Conservation (phyloP, 2,329 filamentous ascomycete genomes). For the Diaporthe ilicicola region DNA sequence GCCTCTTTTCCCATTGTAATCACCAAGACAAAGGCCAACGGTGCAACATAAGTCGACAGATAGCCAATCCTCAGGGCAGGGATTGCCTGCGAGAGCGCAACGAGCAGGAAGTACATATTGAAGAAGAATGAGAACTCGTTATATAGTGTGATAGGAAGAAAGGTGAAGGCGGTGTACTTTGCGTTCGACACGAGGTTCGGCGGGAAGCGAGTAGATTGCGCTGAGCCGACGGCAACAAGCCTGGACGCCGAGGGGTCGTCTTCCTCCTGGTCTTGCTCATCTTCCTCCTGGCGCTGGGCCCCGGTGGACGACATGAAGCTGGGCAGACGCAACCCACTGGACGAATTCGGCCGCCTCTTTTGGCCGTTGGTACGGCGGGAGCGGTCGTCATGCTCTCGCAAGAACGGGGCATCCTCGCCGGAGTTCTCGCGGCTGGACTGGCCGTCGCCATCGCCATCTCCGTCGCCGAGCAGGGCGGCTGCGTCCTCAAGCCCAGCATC, state of each 20-base stretch:
- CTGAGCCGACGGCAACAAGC: slow-evolving; percentile 77
- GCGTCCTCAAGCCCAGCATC: slow-evolving; percentile 72
- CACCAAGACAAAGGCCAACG: slow-evolving; percentile 87
- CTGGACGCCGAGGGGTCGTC: slow-evolving; percentile 76
- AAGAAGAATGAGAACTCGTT: slow-evolving; percentile 99
- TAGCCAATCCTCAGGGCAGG: slow-evolving; percentile 92
- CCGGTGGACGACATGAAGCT: slow-evolving; percentile 66
- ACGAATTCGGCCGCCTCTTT: slow-evolving; percentile 53
- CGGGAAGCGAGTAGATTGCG: slow-evolving; percentile 80
- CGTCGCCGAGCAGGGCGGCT: slow-evolving; percentile 65
- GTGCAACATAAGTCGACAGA: slow-evolving; percentile 91
- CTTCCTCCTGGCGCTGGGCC: slow-evolving; percentile 51
- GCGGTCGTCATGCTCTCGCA: slow-evolving; percentile 55
- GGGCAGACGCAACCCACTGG: slow-evolving; percentile 67
- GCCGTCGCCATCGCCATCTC: slow-evolving; percentile 54
- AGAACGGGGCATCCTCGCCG: slow-evolving; percentile 79
- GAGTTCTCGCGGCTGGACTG: slow-evolving; percentile 53
- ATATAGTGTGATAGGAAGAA: slow-evolving; percentile 92
- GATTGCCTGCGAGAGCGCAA: slow-evolving; percentile 92
- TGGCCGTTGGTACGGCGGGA: slow-evolving; percentile 48
- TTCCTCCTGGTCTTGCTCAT: slow-evolving; percentile 59
- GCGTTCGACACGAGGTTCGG: slow-evolving; percentile 94
- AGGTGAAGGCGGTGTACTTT: slow-evolving; percentile 95
- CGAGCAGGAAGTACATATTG: slow-evolving; percentile 98
- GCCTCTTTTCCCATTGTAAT: slow-evolving; percentile 98